A percentile compares a stretch with the other conserved stretches of the same genome.
Evolutionary conservation across 805 yeast species (phyloP).

Genomic region (Saccharomycopsis sp.): DNA sequence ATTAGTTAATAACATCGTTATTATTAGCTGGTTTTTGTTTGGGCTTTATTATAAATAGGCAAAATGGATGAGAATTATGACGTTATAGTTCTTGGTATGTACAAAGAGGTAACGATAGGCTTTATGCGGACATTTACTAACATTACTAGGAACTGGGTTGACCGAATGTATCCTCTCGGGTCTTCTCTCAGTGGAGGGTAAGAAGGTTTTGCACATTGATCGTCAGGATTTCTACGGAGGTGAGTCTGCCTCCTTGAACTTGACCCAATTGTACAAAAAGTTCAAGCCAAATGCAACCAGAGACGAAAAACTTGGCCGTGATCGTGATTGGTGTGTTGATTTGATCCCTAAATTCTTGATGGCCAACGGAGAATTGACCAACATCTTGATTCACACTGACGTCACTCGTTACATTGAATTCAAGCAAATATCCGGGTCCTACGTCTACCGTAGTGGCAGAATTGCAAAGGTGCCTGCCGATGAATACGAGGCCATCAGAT

Average conservation of each 20-base stretch:
- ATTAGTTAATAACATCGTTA: no score
- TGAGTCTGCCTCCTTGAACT: slow-evolving; percentile 78
- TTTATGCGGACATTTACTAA: background rate
- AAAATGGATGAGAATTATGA: slow-evolving; percentile 93
- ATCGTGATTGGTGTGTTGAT: slow-evolving; percentile 97
- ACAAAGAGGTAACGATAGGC: background rate
- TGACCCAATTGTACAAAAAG: slow-evolving; percentile 63
- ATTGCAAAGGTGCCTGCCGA: slow-evolving; percentile 94
- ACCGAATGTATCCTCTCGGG: slow-evolving; percentile 97
- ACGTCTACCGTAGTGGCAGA: slow-evolving; percentile 82
- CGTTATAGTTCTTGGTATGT: slow-evolving; percentile 84
- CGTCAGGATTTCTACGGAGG: slow-evolving; percentile 95
- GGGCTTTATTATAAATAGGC: background rate
- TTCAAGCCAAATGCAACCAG: slow-evolving; percentile 77
- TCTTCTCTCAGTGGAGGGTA: slow-evolving; percentile 91
- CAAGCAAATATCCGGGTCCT: slow-evolving; percentile 93
- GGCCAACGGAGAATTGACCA: slow-evolving; percentile 97
- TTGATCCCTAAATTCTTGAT: slow-evolving; percentile 92
- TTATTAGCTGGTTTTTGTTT: background rate
- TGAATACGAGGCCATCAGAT: slow-evolving; percentile 82
- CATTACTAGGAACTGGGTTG: slow-evolving; percentile 49
- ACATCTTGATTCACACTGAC: slow-evolving; percentile 89
- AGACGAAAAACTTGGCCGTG: slow-evolving; percentile 70
- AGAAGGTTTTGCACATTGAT: slow-evolving; percentile 93
- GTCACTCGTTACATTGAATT: slow-evolving; percentile 95